A percentile compares a stretch with the other conserved stretches of the same genome.
Conservation (phyloP, 305 asterid species). For the Rubia peregrina region DNA sequence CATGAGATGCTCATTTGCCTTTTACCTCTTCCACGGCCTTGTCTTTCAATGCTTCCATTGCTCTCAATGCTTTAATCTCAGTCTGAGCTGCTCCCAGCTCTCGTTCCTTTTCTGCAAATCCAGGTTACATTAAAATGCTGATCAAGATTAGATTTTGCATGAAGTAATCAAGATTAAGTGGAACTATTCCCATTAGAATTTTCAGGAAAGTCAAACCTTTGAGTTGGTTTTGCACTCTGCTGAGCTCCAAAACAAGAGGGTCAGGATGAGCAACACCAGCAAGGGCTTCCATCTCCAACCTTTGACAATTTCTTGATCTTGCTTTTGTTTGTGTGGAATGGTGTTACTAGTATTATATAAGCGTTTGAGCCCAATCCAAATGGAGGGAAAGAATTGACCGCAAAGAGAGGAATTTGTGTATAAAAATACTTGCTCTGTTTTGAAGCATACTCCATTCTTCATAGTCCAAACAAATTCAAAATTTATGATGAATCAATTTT, state of each 20-base stretch:
- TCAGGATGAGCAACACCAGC: conserved; percentile 42
- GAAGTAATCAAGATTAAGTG: neutral
- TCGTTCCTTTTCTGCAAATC: conserved; percentile 63
- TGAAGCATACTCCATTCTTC: conserved; percentile 57
- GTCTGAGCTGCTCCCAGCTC: conserved; percentile 53
- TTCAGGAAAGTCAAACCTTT: conserved; percentile 42
- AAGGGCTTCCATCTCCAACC: conserved; percentile 25
- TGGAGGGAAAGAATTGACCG: conserved; percentile 42
- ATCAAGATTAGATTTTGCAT: no score
- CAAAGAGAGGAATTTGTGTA: conserved; percentile 34
- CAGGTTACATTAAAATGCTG: neutral
- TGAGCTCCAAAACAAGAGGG: conserved; percentile 77
- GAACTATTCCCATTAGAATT: no score
- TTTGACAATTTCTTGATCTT: conserved; percentile 26
- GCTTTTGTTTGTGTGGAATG: neutral
- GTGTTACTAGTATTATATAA: conserved; percentile 1
- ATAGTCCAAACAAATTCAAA: conserved; percentile 6
- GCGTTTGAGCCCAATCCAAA: neutral
- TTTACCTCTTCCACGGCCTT: conserved; percentile 80
- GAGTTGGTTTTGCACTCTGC: conserved; percentile 64
- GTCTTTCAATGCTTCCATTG: conserved; percentile 63
- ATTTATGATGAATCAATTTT: conserved; percentile 15
- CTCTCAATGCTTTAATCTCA: conserved; percentile 65
- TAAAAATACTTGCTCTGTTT: conserved; percentile 25
- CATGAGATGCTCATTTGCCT: no score